Percentiles rank a stretch among this genome's conserved stretches.
These are phyloP conservation scores for Plasmodium reichenowi DNA, from an alignment of 169 alveolate genomes.

Conservation along the genomic window DNA sequence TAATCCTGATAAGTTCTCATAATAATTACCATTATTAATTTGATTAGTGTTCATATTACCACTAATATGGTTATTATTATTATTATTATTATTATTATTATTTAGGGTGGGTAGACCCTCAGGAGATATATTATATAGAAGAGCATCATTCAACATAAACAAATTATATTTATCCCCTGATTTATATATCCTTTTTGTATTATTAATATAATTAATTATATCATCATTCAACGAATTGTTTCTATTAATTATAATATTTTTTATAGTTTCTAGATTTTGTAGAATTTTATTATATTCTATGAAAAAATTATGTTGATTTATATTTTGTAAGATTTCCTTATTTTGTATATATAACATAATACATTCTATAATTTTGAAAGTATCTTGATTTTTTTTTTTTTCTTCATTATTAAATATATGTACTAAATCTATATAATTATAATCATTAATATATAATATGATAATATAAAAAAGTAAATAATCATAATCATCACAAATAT, in stretches of 20 bases:
- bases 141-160: slow-evolving; percentile 14
- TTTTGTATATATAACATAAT: slow-evolving; percentile 37
- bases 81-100: not conserved
- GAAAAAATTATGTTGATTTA: slow-evolving; percentile 24
- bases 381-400: slow-evolving; percentile 21
- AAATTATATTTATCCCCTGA: slow-evolving; percentile 16
- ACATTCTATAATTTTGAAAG: slow-evolving; percentile 27
- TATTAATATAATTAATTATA: slow-evolving; percentile 33
- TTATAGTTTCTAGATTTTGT: slow-evolving; percentile 13
- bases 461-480: slow-evolving; percentile 30
- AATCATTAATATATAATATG: slow-evolving; percentile 29
- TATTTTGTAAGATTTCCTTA: slow-evolving; percentile 14
- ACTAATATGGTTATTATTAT: not conserved
- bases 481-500: slow-evolving; percentile 64
- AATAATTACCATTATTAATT: not conserved
- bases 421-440: not conserved
- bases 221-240: slow-evolving; percentile 46
- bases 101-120: too few relatives aligned
- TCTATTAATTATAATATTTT: slow-evolving; percentile 18
- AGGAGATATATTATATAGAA: not conserved
- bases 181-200: slow-evolving; percentile 46
- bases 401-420: slow-evolving; percentile 24
- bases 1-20: too few relatives aligned
- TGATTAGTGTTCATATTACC: too few relatives aligned
- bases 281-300: slow-evolving; percentile 15